Evolutionary conservation across 371 early-diverging fungal genomes (phyloP), one percentile per base, ranked within the genome.

Genomic region (Rhizopus stolonifer): DNA sequence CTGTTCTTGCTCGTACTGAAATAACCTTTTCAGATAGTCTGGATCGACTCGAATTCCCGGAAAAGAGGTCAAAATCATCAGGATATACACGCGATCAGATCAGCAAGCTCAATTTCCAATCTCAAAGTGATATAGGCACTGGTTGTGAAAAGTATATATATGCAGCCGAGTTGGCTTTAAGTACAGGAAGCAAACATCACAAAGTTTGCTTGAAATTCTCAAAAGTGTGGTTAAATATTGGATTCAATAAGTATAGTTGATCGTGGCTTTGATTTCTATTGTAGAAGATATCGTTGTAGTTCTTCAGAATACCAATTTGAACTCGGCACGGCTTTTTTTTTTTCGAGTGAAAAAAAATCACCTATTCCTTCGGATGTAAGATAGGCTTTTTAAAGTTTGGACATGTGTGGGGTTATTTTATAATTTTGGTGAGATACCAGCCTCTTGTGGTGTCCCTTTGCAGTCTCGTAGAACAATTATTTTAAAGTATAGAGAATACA

Each of bases 171-270:
- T 39, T 72, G 50, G 72, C 64, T 3, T 58, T 70, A 31, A 75
- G 71, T 8, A 75, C 75, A 7, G 71, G 71, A 6, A 78, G 74
- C 43, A 78, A 78, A 36, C 74, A 74, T 29, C 79, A 78, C 51
- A 74, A 72, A 32, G 26, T 64, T 19, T 78, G 79, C 25, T 47
- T 74, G 17, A 72, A 70, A 32, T 78, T 73, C 52, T 64, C 47
- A 23, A 49, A n/a, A 69, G 2, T 78, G 79, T 51, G 69, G 69
- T 22, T 74, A 78, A 52, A 32, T 65, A 11, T 46, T 78, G 33
- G 70, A 70, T 47, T 74, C 79, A 4, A 74, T 61, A 4, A 78
- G 68, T 48, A 72, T 78, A 75, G 75, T 70, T 0, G 79, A 78
- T 34, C 63, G 63, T 18, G 71, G 69, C 46, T 69, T 60, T 44